Percentiles rank a stretch among this genome's conserved stretches.
Evolutionary conservation across 129 eudicot species (phyloP).

Genomic region (Flaveria sonorensis): DNA sequence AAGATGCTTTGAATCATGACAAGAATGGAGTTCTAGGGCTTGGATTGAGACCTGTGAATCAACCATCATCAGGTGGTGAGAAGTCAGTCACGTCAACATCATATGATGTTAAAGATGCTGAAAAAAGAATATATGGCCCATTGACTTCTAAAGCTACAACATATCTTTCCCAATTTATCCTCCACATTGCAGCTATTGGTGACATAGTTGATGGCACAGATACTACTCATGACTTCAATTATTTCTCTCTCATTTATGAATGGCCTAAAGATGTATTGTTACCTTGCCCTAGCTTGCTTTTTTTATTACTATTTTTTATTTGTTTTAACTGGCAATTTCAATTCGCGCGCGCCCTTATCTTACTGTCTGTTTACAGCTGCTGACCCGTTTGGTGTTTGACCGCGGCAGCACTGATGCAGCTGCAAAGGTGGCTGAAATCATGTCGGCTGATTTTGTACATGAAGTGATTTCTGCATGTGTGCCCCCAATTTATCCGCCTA

Average conservation of each 20-base stretch:
- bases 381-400: constrained; percentile 95
- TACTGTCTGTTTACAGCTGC: constrained; percentile 51
- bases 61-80: constrained; percentile 49
- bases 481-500: constrained; percentile 95
- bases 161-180: constrained; percentile 86
- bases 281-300: constrained; percentile 13
- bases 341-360: constrained; percentile 10
- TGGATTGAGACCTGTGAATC: constrained; percentile 69
- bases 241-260: constrained; percentile 90
- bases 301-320: not conserved
- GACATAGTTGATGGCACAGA: constrained; percentile 99
- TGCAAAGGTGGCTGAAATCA: constrained; percentile 91
- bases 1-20: constrained; percentile 45
- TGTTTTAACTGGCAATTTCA: not conserved
- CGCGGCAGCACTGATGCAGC: constrained; percentile 99
- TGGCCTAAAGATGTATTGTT: constrained; percentile 93
- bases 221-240: constrained; percentile 98
- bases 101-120: constrained; percentile 75
- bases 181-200: constrained; percentile 96
- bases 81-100: constrained; percentile 45
- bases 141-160: constrained; percentile 72
- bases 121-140: constrained; percentile 73
- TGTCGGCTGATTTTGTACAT: constrained; percentile 96
- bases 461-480: constrained; percentile 99
- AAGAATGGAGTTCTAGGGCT: constrained; percentile 75